A percentile compares a stretch with the other conserved stretches of the same genome.
phyloP scores from a whole-genome alignment of 257 asterid genomes.

The Jasminum sambac region DNA sequence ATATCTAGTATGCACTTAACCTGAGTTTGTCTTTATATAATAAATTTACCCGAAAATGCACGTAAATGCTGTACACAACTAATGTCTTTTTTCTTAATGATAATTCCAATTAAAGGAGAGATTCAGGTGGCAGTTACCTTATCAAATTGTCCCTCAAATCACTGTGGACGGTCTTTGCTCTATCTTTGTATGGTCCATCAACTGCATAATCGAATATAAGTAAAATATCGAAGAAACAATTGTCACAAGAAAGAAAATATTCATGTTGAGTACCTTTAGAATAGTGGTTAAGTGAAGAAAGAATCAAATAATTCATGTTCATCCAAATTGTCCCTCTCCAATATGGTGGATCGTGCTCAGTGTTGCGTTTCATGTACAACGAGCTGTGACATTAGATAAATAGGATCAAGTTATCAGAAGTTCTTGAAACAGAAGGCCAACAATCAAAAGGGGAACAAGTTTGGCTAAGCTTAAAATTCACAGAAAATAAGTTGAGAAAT shows the following conservation, averaged over 20 bases:
- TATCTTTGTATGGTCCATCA: constrained; percentile 82
- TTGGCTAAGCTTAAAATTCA: neutral
- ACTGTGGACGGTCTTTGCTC: constrained; percentile 59
- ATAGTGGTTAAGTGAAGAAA: constrained; percentile 79
- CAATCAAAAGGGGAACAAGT: neutral
- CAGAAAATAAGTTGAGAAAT: neutral
- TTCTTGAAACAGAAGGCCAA: neutral
- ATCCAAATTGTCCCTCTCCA: constrained; percentile 99
- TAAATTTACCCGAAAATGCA: too few species aligned
- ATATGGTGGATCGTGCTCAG: constrained; percentile 94
- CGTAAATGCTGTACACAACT: too few species aligned
- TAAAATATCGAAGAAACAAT: neutral
- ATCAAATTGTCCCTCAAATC: constrained; percentile 88
- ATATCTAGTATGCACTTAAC: neutral
- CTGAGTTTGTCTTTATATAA: too few species aligned
- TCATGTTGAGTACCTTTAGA: constrained; percentile 56
- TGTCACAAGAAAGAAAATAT: neutral
- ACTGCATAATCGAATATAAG: constrained; percentile 40
- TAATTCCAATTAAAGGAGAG: neutral
- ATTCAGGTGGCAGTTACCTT: constrained; percentile 45
- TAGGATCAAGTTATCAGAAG: neutral
- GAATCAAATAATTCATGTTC: constrained; percentile 93
- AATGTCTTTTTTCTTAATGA: neutral
- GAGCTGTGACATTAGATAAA: constrained; percentile 48
- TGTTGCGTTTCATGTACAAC: constrained; percentile 88